Base-by-base conservation (phyloP, 306 rosid genomes). In the Inga oerstediana region DNA sequence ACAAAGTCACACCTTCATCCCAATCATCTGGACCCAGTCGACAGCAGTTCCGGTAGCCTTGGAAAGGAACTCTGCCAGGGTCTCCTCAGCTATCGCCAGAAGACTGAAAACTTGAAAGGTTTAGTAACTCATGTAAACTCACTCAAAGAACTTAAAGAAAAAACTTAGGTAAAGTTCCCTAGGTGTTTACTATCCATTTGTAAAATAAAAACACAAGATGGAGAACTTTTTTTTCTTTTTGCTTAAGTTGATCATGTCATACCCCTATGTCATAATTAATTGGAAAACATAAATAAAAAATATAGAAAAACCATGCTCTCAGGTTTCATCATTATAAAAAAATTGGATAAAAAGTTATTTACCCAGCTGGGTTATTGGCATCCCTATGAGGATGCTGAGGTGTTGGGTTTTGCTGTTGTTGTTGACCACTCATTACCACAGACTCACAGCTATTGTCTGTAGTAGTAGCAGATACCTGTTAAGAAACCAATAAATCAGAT, bases 1-100 rank as follows among this genome's bases (percentile, higher is more conserved):
- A 3, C 22, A 24, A 52, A 45, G 49, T 6, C 44, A 35, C 74
- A 96, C 99, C 99, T 96, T 96, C 98, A 96, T 96, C 99, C 99
- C 99, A 96, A 96, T 96, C 97, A 93, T 92, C 96, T 96, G 99
- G 82, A 96, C 99, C 99, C 99, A 96, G 98, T 96, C 93, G 91
- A 96, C 98, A 96, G 99, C 99, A 89, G 99, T 96, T 91, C 99
- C 98, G 46, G 99, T 96, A 90, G 99, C 99, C 97, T 96, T 96
- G 66, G 99, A 92, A 82, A 96, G 97, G 96, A 96, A 96, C 99
- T 96, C 99, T 90, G 99, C 99, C 96, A 96, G 89, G 99, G 99
- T 94, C 97, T 92, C 99, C 96, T 96, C 98, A 2, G 99, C 99
- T 24, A 96, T 84, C 12, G 98, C 97, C 46, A 93, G 97, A 83